Evolutionary conservation across 2,329 filamentous ascomycete species (phyloP), one percentile per base, ranked within the genome.

Genomic region (Ascochyta viciae-villosae): DNA sequence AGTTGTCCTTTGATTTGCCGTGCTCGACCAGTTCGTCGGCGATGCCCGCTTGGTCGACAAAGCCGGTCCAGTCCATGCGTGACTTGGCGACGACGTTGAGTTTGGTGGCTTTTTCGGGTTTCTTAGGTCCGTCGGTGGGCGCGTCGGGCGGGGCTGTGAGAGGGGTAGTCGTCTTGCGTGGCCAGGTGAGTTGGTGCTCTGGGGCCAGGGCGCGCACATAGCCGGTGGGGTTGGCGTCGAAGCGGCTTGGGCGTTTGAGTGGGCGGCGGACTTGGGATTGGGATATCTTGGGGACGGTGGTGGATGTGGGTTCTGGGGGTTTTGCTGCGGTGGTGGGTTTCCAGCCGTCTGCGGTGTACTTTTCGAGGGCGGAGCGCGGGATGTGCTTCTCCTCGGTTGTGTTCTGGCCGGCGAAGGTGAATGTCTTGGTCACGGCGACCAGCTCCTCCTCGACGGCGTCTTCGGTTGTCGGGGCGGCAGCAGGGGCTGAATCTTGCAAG

Each of bases 371-470:
- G 4, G 70, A 71, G 29, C 66, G 67, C 3, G 85, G 78, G 1
- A 92, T 87, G 10, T 87, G 77, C 71, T 90, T 91, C 70, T 90
- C 87, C 67, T 92, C 89, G 0, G 83, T 89, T 65, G 89, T 86
- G 12, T 88, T 81, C 66, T 89, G 85, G 27, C 89, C 89, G 33
- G 89, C 89, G 64, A 92, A 92, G 65, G 88, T 89, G 76, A 90
- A 91, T 13, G 85, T 88, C 27, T 88, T 86, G 65, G 87, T 89
- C 58, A 92, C 88, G 57, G 82, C 83, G 64, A 91, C 45, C 76
- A 66, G 72, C 38, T 80, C 76, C 43, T 73, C 67, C 10, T 74
- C 72, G 26, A 66, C 68, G 2, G 33, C 50, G 3, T 62, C 58
- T 19, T 66, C 68, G 6, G 26, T 44, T 7, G 42, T 12, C 6